Evolutionary conservation across 805 yeast genomes (phyloP).

Genomic region (Starmerella vaccinii): DNA sequence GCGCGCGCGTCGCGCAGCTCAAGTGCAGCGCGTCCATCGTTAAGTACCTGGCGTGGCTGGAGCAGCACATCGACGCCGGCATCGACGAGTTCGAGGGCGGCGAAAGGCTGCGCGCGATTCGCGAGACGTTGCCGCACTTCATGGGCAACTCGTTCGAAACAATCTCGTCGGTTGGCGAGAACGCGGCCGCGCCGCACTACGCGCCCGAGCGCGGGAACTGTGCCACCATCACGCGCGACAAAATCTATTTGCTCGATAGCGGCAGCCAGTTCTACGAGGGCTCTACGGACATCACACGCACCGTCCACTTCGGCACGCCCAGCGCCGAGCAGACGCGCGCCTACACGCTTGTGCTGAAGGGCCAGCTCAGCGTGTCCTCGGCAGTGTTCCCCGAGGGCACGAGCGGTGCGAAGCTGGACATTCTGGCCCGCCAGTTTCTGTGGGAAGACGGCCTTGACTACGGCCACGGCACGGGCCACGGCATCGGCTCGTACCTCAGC

Average conservation of each 20-base stretch:
- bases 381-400: slow-evolving; percentile 71
- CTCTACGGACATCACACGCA: slow-evolving; percentile 91
- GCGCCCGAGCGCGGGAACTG: slow-evolving; percentile 48
- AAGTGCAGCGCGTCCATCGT: slow-evolving; percentile 75
- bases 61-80: slow-evolving; percentile 40
- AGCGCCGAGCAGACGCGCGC: slow-evolving; percentile 47
- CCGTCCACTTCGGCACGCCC: slow-evolving; percentile 60
- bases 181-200: slow-evolving; percentile 70
- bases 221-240: slow-evolving; percentile 52
- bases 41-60: slow-evolving; percentile 76
- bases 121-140: slow-evolving; percentile 32
- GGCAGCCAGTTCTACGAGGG: slow-evolving; percentile 93
- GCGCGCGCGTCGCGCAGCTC: slow-evolving; percentile 64
- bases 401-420: slow-evolving; percentile 67
- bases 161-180: slow-evolving; percentile 64
- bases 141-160: slow-evolving; percentile 62
- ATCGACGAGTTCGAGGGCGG: slow-evolving; percentile 52
- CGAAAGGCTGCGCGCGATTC: slow-evolving; percentile 41
- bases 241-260: slow-evolving; percentile 72
- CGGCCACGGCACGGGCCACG: slow-evolving; percentile 96
- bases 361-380: slow-evolving; percentile 76
- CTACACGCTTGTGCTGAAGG: slow-evolving; percentile 81
- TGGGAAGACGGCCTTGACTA: slow-evolving; percentile 80
- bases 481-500: slow-evolving; percentile 78
- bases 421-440: slow-evolving; percentile 70